These are phyloP conservation scores for Limonium bicolor DNA, from an alignment of 148 eudicot species.

Conservation along the genomic window DNA sequence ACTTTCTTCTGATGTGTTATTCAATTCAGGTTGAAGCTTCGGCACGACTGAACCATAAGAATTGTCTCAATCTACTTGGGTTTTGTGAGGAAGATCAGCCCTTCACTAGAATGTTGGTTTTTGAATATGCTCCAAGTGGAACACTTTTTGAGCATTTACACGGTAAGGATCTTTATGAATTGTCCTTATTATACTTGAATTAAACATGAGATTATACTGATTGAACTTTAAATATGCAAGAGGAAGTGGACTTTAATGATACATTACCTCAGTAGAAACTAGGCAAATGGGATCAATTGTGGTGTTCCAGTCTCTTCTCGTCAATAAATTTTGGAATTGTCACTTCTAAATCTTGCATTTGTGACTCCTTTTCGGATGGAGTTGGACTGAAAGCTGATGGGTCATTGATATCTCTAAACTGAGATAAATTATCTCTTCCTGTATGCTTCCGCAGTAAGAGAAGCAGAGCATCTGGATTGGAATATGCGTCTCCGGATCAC, in stretches of 20 bases:
- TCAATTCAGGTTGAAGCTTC: conserved; percentile 45
- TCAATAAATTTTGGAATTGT: not conserved
- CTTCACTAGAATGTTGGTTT: conserved; percentile 76
- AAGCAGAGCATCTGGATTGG: conserved; percentile 94
- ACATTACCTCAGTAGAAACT: too few relatives aligned
- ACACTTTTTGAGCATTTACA: conserved; percentile 94
- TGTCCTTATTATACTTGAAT: not conserved
- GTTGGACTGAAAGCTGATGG: too few relatives aligned
- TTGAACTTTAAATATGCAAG: not conserved
- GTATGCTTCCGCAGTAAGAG: conserved; percentile 38
- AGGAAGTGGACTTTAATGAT: not conserved
- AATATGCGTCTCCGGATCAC: conserved; percentile 49
- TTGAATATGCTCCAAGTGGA: conserved; percentile 92
- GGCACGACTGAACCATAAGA: conserved; percentile 80
- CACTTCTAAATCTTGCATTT: too few relatives aligned
- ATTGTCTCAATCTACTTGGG: conserved; percentile 74
- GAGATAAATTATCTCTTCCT: not conserved
- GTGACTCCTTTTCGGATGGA: too few relatives aligned
- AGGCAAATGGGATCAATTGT: not conserved
- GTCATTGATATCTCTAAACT: too few relatives aligned
- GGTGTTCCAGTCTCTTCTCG: not conserved
- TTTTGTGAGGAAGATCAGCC: conserved; percentile 74
- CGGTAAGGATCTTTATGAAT: conserved; percentile 27
- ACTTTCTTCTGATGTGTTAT: not conserved
- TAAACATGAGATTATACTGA: not conserved